A percentile compares a stretch with the other conserved stretches of the same genome.
phyloP scores from a whole-genome alignment of 805 yeast genomes.

The Sungouiella blattae region DNA sequence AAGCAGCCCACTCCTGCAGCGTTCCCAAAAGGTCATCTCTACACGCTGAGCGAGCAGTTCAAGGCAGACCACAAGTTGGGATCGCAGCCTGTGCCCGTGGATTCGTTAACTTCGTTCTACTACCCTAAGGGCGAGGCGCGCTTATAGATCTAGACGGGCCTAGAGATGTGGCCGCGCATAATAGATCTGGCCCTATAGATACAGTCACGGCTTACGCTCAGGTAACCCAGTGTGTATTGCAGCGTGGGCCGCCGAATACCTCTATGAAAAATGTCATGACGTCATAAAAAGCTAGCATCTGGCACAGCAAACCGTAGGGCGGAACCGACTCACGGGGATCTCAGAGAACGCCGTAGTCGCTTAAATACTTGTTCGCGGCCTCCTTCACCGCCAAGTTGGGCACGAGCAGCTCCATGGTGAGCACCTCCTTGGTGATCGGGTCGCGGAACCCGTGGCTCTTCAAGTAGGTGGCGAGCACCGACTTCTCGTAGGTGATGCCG shows the following conservation, averaged over 20 bases:
- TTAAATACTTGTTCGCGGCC: too few species aligned
- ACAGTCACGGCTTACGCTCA: too few species aligned
- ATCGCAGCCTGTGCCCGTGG: constrained; percentile 56
- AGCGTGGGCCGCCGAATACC: too few species aligned
- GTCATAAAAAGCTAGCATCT: too few species aligned
- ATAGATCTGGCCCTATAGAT: too few species aligned
- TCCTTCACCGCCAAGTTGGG: constrained; percentile 40
- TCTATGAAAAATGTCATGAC: too few species aligned
- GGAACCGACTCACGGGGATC: too few species aligned
- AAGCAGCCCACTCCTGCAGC: constrained; percentile 29
- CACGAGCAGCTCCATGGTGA: constrained; percentile 30
- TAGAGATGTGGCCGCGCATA: too few species aligned
- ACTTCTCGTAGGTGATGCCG: constrained; percentile 41
- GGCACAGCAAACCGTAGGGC: too few species aligned
- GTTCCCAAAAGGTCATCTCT: constrained; percentile 48
- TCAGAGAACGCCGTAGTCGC: too few species aligned
- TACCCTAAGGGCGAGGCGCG: constrained; percentile 18
- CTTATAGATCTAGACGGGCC: constrained; percentile 10
- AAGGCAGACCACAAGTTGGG: constrained; percentile 53
- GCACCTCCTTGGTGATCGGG: constrained; percentile 38
- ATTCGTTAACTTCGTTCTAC: constrained; percentile 23
- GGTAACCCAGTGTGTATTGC: too few species aligned
- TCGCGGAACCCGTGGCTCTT: constrained; percentile 27
- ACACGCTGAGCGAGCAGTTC: constrained; percentile 50
- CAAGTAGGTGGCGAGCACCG: constrained; percentile 35